phyloP scores from a whole-genome alignment of 2,329 filamentous ascomycete species.

The Aspergillus fumigatiaffinis region DNA sequence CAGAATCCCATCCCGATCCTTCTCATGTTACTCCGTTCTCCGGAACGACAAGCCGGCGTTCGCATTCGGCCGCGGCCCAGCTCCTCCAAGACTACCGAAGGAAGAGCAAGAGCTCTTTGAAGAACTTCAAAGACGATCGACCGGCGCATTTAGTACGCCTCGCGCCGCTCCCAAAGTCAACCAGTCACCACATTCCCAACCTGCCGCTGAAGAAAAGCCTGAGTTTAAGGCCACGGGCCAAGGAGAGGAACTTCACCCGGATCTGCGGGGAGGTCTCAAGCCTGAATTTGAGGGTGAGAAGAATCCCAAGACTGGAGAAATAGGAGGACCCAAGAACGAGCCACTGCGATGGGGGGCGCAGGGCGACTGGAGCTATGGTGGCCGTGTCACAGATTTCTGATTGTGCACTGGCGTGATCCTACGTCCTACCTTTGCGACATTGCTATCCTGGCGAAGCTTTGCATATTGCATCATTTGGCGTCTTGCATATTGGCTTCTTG shows the following conservation, averaged over 20 bases:
- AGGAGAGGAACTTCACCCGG: slow-evolving; percentile 64
- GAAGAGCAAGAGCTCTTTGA: slow-evolving; percentile 90
- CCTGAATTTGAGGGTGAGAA: slow-evolving; percentile 90
- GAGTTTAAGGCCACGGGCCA: slow-evolving; percentile 53
- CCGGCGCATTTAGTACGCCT: slow-evolving; percentile 70
- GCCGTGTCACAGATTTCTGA: slow-evolving; percentile 86
- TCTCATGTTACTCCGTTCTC: slow-evolving; percentile 24
- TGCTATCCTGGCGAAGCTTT: background rate
- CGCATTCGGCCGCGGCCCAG: slow-evolving; percentile 49
- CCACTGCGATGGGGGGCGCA: slow-evolving; percentile 77
- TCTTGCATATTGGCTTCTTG: background rate
- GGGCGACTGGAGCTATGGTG: slow-evolving; percentile 91
- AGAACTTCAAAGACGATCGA: slow-evolving; percentile 72
- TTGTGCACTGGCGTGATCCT: background rate
- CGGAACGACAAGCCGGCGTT: slow-evolving; percentile 28
- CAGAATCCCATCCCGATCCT: slow-evolving; percentile 15
- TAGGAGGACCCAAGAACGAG: slow-evolving; percentile 96
- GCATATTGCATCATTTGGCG: background rate
- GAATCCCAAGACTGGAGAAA: slow-evolving; percentile 91
- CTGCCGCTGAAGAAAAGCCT: slow-evolving; percentile 22
- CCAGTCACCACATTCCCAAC: slow-evolving; percentile 43
- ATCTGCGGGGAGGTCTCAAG: slow-evolving; percentile 69
- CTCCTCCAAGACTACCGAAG: slow-evolving; percentile 81
- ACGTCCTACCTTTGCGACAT: background rate
- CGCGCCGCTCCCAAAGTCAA: slow-evolving; percentile 43